These are phyloP conservation scores for Fusarium sp. DNA, from an alignment of 2,329 filamentous ascomycete species.

Conservation along the genomic window DNA sequence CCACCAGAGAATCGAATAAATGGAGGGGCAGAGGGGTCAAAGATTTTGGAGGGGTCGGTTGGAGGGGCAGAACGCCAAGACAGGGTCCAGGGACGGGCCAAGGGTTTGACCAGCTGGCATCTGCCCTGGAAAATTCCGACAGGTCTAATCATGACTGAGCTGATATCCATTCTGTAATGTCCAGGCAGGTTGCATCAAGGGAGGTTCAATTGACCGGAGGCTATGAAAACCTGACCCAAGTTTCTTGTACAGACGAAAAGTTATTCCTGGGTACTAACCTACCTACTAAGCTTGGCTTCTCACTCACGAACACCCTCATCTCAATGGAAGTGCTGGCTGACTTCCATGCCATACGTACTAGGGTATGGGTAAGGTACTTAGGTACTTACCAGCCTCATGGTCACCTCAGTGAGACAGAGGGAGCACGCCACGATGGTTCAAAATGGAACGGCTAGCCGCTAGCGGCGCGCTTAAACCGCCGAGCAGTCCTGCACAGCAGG, in stretches of 20 bases:
- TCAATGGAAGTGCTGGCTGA: too few species aligned
- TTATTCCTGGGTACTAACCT: background rate
- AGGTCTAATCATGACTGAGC: background rate
- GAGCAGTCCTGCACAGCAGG: background rate
- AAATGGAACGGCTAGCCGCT: slow-evolving; percentile 10
- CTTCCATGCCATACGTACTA: too few species aligned
- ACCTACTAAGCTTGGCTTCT: background rate
- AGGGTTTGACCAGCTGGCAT: slow-evolving; percentile 10
- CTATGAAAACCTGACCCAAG: background rate
- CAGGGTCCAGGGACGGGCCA: slow-evolving; percentile 8
- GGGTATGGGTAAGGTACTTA: too few species aligned
- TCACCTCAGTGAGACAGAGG: background rate
- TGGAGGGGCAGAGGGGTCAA: slow-evolving; percentile 13
- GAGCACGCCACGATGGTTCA: background rate
- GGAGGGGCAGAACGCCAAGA: slow-evolving; percentile 20
- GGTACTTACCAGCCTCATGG: too few species aligned
- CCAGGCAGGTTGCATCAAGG: background rate
- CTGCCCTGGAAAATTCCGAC: slow-evolving; percentile 18
- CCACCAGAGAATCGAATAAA: slow-evolving; percentile 5
- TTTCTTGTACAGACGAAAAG: too few species aligned
- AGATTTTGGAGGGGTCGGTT: slow-evolving; percentile 16
- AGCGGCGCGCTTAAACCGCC: slow-evolving; percentile 4
- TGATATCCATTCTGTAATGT: background rate
- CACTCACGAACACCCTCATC: background rate
- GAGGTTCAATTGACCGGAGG: background rate